Percentiles rank a stretch among this genome's conserved stretches.
Conservation (phyloP, 2,329 filamentous ascomycete genomes). For the Cladosporium phlei region DNA sequence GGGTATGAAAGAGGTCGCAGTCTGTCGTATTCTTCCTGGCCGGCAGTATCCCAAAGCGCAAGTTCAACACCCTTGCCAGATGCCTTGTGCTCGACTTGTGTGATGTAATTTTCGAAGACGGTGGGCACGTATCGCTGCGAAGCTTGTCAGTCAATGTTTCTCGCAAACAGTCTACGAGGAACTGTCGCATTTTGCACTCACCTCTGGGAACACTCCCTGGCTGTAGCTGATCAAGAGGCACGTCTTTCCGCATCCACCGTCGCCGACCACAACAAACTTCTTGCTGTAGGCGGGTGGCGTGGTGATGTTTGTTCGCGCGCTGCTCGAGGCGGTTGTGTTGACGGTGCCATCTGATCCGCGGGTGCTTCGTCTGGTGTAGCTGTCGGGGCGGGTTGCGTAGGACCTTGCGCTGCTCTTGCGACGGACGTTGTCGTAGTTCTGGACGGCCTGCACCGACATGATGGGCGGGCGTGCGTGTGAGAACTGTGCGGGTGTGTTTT, state of each 20-base stretch:
- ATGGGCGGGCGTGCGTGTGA: slow-evolving; percentile 10
- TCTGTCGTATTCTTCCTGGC: slow-evolving; percentile 97
- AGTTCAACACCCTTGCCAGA: slow-evolving; percentile 94
- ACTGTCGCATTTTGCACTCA: slow-evolving; percentile 48
- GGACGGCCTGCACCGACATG: slow-evolving; percentile 33
- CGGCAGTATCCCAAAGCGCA: slow-evolving; percentile 96
- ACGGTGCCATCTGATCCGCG: slow-evolving; percentile 15
- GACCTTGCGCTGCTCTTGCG: slow-evolving; percentile 46
- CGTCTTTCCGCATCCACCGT: slow-evolving; percentile 97
- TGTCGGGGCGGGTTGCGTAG: slow-evolving; percentile 24
- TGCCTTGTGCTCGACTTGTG: slow-evolving; percentile 81
- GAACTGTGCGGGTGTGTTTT: slow-evolving; percentile 5
- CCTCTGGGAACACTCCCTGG: slow-evolving; percentile 98
- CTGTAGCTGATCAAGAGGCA: slow-evolving; percentile 98
- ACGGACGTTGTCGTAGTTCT: slow-evolving; percentile 54
- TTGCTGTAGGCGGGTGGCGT: slow-evolving; percentile 93
- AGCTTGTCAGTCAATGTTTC: slow-evolving; percentile 19
- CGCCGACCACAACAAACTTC: slow-evolving; percentile 98
- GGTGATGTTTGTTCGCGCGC: slow-evolving; percentile 76
- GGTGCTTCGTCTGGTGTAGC: slow-evolving; percentile 21
- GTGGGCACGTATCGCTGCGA: slow-evolving; percentile 97
- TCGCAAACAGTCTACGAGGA: too few relatives aligned
- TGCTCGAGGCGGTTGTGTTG: slow-evolving; percentile 46
- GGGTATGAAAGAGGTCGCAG: slow-evolving; percentile 93
- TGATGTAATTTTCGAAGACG: slow-evolving; percentile 99